phyloP scores from a whole-genome alignment of 2,329 filamentous ascomycete species.

The Penicillium rolfsii region DNA sequence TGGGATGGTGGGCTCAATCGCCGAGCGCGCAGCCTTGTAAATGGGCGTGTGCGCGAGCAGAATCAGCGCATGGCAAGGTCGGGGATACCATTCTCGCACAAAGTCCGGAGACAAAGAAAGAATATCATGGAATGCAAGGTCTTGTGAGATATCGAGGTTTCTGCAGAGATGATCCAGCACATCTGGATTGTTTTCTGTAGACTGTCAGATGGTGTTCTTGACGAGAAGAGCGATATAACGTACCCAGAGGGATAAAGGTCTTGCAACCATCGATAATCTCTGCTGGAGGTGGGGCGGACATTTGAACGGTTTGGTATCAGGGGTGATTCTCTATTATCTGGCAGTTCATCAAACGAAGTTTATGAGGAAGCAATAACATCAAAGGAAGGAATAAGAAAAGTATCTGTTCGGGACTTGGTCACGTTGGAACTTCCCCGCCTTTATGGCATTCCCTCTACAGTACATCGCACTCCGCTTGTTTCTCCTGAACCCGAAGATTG shows the following conservation, averaged over 20 bases:
- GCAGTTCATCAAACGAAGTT: background rate
- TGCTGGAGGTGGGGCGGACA: slow-evolving; percentile 15
- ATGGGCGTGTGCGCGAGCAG: slow-evolving; percentile 55
- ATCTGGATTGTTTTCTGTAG: slow-evolving; percentile 59
- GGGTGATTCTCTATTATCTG: background rate
- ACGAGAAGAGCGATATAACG: background rate
- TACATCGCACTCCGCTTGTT: background rate
- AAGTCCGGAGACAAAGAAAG: slow-evolving; percentile 57
- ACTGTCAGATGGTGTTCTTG: background rate
- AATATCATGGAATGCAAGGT: slow-evolving; percentile 58
- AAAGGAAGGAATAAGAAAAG: background rate
- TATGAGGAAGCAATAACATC: background rate
- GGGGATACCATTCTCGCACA: slow-evolving; percentile 52
- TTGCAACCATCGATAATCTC: slow-evolving; percentile 36
- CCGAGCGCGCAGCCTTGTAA: slow-evolving; percentile 47
- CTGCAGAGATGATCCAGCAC: slow-evolving; percentile 56
- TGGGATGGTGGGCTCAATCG: slow-evolving; percentile 45
- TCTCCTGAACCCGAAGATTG: background rate
- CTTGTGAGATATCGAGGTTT: slow-evolving; percentile 52
- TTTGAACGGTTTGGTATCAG: background rate
- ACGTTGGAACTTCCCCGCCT: background rate
- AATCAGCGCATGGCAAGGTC: slow-evolving; percentile 58
- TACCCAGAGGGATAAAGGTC: slow-evolving; percentile 41
- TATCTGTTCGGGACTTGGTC: background rate
- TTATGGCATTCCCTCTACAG: background rate